Evolutionary conservation across 1,284 basidiomycete species (phyloP), one percentile per base, ranked within the genome.

Genomic region (Microbotryum lychnidis-dioicae): DNA sequence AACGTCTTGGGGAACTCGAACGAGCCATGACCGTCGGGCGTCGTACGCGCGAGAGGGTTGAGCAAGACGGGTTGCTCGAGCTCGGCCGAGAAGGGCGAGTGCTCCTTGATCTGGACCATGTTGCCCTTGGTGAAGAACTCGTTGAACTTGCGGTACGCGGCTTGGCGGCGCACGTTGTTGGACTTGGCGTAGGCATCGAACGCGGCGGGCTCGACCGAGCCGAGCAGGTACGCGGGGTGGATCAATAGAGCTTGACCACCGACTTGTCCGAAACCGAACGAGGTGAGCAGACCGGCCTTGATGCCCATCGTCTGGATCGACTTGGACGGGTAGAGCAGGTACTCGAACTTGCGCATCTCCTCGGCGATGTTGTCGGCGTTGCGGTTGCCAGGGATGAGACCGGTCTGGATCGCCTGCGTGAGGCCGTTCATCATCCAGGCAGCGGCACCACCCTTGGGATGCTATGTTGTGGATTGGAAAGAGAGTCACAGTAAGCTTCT

Each of bases 181-280:
- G 82, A 82, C 58, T 76, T 74, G 76, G 80, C 83, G 81, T 98
- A 98, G 37, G 79, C 77, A 55, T 84, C 83, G 71, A 92, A 94
- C 65, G 81, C 75, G 33, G 82, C 79, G 3, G 86, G 82, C 66
- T 89, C 84, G 50, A 97, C 78, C 16, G 87, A 57, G 57, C 86
- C 94, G 69, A 92, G 86, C 66, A 97, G 81, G 79, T 91, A 91
- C 69, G 89, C 87, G 56, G 96, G 91, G 77, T 98, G 87, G 60
- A 98, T 75, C 70, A 97, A 80, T 66, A 94, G 82, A 54, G 85
- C 87, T 65, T 87, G 89, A 65, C 94, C 96, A 67, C 94, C 96
- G 69, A 97, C 93, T 83, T 98, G 96, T 72, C 94, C 96, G 81
- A 98, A 98, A 72, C 96, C 96, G 79, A 98, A 98, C 21, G 92